A percentile compares a stretch with the other conserved stretches of the same genome.
phyloP scores from a whole-genome alignment of 1,284 basidiomycete species.

The Fomitopsis pinicola region DNA sequence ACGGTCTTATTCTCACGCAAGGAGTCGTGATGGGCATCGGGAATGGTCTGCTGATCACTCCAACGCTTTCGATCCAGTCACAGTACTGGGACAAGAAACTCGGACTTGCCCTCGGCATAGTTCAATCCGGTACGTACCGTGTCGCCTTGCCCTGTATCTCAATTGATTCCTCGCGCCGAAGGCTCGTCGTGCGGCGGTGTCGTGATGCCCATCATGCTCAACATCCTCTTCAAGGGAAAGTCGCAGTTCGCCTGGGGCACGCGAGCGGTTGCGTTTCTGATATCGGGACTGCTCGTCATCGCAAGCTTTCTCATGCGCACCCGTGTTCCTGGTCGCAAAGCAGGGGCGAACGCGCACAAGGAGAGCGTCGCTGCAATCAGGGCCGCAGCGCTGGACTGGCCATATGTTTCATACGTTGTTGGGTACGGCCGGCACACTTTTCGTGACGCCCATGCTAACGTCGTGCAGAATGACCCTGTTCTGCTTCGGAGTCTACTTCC shows the following conservation, averaged over 20 bases:
- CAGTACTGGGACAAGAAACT: slow-evolving; percentile 11
- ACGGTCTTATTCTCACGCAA: slow-evolving; percentile 24
- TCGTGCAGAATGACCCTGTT: not conserved
- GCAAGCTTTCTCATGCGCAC: slow-evolving; percentile 8
- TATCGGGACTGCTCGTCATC: slow-evolving; percentile 7
- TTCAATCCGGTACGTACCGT: slow-evolving; percentile 21
- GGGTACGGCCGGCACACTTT: not conserved
- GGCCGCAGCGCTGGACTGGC: not conserved
- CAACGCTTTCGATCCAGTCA: slow-evolving; percentile 8
- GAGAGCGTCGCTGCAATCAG: not conserved
- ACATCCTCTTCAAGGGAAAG: slow-evolving; percentile 21
- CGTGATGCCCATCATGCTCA: slow-evolving; percentile 26
- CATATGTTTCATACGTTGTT: not conserved
- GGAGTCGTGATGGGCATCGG: slow-evolving; percentile 41
- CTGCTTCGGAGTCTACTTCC: slow-evolving; percentile 1
- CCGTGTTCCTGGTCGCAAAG: not conserved
- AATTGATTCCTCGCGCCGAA: not conserved
- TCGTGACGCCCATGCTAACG: not conserved
- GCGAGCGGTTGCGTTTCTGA: slow-evolving; percentile 8
- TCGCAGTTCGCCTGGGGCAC: slow-evolving; percentile 23
- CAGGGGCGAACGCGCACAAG: not conserved
- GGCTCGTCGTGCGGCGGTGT: slow-evolving; percentile 21
- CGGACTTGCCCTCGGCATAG: slow-evolving; percentile 15
- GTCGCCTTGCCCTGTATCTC: too few species aligned
- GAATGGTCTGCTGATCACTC: slow-evolving; percentile 31